Evolutionary conservation across 306 rosid genomes (phyloP), one percentile per base, ranked within the genome.

Genomic region (Cucurbita argyrosperma): DNA sequence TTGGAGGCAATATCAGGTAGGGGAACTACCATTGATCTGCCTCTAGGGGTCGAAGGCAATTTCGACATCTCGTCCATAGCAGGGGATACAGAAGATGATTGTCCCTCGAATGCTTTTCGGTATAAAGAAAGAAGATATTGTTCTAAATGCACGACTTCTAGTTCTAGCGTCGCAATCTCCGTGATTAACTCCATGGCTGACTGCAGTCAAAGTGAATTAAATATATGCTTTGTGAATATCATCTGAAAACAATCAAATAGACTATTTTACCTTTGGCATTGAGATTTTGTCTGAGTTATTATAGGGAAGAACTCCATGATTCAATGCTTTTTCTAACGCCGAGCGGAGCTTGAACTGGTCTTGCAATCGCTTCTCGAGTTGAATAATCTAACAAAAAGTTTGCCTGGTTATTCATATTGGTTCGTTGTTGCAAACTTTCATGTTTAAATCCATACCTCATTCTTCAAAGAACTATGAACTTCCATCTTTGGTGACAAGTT

Each of bases 81-180:
- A 69, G 85, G 90, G 77, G 91, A 83, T 12, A 74, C 74, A 46
- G 85, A 80, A 75, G 90, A 79, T 62, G 77, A 38, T 79, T 83
- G 85, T 77, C 81, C 92, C 84, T 90, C 90, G 75, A 91, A 89
- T 56, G 93, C 96, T 80, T 80, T 88, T 18, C 96, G 91, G 80
- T 94, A 90, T 76, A 89, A 77, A 14, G 94, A 88, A 68, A 94
- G 96, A 79, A 91, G 96, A 76, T 89, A 89, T 37, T 94, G 96
- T 73, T 91, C 96, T 87, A 89, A 85, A 80, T 94, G 85, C 65
- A 79, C 88, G 63, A 94, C 96, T 83, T 94, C 97, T 57, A 91
- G 74, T 83, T 89, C 96, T 46, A 91, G 71, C 56, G 83, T 85
- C 4, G 97, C 91, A 77, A 90, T 88, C 84, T 93, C 97, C 84